These are phyloP conservation scores for Podila horticola DNA, from an alignment of 192 early-diverging fungal species.

Conservation along the genomic window DNA sequence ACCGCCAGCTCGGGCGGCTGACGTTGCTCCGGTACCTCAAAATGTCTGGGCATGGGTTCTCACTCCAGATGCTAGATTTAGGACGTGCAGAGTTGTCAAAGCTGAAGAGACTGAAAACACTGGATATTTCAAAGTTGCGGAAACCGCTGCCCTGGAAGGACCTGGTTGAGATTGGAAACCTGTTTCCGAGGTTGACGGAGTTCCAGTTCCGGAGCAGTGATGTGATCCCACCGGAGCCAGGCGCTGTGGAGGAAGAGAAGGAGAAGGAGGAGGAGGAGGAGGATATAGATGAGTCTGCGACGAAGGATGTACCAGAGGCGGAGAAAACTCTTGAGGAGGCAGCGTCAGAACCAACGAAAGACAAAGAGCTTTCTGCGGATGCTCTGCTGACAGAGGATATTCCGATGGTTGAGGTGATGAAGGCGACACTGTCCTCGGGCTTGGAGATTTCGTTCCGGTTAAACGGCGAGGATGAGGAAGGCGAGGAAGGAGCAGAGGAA, in stretches of 20 bases:
- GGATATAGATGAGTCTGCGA: not conserved
- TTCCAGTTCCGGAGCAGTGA: conserved; percentile 27
- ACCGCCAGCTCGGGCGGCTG: conserved; percentile 18
- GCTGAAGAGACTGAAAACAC: conserved; percentile 8
- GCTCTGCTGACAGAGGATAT: not conserved
- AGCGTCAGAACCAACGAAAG: not conserved
- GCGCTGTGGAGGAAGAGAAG: no score
- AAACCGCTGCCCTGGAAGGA: conserved; percentile 25
- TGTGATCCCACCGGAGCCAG: conserved; percentile 13
- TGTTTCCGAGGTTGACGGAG: conserved; percentile 31
- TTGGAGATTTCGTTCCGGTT: conserved; percentile 21
- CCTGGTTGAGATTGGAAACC: conserved; percentile 30
- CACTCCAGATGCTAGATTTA: conserved; percentile 17
- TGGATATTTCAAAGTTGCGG: conserved; percentile 20
- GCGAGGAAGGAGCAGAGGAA: not conserved
- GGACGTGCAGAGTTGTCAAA: conserved; percentile 5
- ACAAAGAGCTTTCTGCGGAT: no score
- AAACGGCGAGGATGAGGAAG: conserved; percentile 33
- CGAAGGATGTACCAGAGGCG: not conserved
- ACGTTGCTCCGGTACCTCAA: conserved; percentile 15
- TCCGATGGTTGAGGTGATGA: conserved; percentile 8
- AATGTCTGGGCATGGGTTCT: conserved; percentile 29
- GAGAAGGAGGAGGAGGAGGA: not conserved
- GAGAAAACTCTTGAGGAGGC: not conserved
- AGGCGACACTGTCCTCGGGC: conserved; percentile 26